Base-by-base conservation (phyloP, 2,329 filamentous ascomycete species). In the Stachybotrys echinatus region DNA sequence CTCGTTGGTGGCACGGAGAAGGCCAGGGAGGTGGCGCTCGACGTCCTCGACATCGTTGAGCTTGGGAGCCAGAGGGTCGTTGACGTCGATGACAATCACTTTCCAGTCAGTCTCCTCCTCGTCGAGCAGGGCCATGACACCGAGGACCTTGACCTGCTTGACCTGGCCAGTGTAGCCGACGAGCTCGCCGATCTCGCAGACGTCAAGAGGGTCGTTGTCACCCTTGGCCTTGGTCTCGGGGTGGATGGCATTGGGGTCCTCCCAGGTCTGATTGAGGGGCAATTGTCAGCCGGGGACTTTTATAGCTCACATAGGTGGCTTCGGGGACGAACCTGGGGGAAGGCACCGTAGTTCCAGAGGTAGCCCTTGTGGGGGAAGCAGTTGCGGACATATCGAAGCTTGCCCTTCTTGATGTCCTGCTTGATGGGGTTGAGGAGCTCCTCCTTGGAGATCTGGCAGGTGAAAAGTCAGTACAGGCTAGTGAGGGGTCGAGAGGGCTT, bases 81-180 rank as follows among this genome's bases (percentile, higher is more conserved):
- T 96, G 71, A 96, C 77, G 71, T 99, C 94, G 69, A 99, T 95
- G 74, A 97, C 94, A 65, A 99, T 97, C 78, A 99, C 90, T 86
- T 99, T 99, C 94, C 94, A 99, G 84, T 99, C 94, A 58, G 94
- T 99, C 87, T 99, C 94, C 74, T 95, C 94, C 84, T 99, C 94
- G 66, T 99, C 94, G 58, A 99, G 89, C 60, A 99, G 85, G 61
- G 94, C 94, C 94, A 99, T 99, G 70, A 97, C 91, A 74, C 94
- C 94, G 58, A 99, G 88, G 57, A 97, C 89, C 87, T 97, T 99
- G 84, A 99, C 94, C 80, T 97, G 94, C 85, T 97, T 99, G 74
- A 99, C 79, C 80, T 99, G 92, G 63, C 94, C 94, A 54, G 86
- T 82, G 81, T 95, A 95, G 73, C 89, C 90, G 65, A 99, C 94